Evolutionary conservation across 78 protist genomes (phyloP), one percentile per base, ranked within the genome.

Genomic region (Thecamonas trahens): DNA sequence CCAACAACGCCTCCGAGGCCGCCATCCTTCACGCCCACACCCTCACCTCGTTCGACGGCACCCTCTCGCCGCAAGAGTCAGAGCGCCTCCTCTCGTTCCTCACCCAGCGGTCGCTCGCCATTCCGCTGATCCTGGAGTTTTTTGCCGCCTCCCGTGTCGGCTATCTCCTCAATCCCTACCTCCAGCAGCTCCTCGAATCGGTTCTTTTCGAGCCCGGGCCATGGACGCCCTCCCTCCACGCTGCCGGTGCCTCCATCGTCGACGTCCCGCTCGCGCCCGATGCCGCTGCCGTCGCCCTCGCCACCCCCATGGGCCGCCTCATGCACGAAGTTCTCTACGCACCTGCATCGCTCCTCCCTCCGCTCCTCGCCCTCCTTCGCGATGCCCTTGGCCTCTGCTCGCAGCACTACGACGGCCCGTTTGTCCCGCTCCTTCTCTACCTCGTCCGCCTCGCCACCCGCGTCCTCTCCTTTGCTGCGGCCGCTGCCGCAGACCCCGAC

Each of bases 51-150:
- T 79, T 69, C 53, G 73, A 67, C 39, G 70, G 28, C 24, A 49
- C 79, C 26, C 61, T 64, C 49, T 11, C 42, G 55, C 1, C 45
- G 1, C 68, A 65, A 39, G 72, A 59, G 32, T n/a, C 70, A 34
- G 82, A 74, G 61, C 49, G 32, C 68, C 75, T 82, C 34, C 55
- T 76, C 35, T 73, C 82, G 28, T 52, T 11, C 53, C 68, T 83
- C 26, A 83, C 88, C 26, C 72, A 49, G 50, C 73, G 67, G 17
- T 84, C 77, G 71, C 6, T 77, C 31, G 59, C 80, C 42, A 37
- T 84, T 14, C 90, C 90, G 26, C 58, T 84, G 22, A 72, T 78
- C 35, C 61, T 84, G 29, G 32, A 39, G 58, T 79, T 84, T 67
- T 79, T 84, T 24, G 80, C 85, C n/a, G n/a, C n/a, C n/a, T n/a